phyloP scores from a whole-genome alignment of 2,329 filamentous ascomycete species.

The Curvularia spicifera region DNA sequence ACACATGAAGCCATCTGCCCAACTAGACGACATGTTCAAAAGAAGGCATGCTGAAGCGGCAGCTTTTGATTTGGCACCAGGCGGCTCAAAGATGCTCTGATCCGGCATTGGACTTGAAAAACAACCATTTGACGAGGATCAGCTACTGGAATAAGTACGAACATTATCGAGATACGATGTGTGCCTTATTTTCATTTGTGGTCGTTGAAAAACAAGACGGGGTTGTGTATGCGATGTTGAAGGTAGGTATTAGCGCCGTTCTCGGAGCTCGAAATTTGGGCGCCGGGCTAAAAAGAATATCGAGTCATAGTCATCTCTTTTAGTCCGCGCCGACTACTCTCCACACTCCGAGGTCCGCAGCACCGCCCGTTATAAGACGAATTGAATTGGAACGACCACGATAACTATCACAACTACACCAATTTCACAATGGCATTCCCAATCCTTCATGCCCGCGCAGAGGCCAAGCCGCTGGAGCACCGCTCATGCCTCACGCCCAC shows the following conservation, averaged over 20 bases:
- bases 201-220: background rate
- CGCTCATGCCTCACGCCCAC: constrained; percentile 50
- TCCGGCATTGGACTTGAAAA: background rate
- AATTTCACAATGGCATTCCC: constrained; percentile 41
- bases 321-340: constrained; percentile 10
- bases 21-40: background rate
- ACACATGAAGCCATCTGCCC: background rate
- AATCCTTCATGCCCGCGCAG: constrained; percentile 51
- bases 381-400: constrained; percentile 19
- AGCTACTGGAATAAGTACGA: background rate
- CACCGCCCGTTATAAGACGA: constrained; percentile 7
- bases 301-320: constrained; percentile 33
- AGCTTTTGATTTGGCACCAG: background rate
- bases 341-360: constrained; percentile 28
- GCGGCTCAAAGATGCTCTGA: background rate
- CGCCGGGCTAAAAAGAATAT: constrained; percentile 31
- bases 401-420: background rate
- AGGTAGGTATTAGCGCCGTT: constrained; percentile 9
- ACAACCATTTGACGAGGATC: background rate
- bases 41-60: background rate
- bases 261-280: constrained; percentile 25
- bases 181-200: background rate
- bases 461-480: constrained; percentile 51
- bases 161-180: background rate
- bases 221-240: background rate